A percentile compares a stretch with the other conserved stretches of the same genome.
Evolutionary conservation across 805 yeast species (phyloP).

Genomic region (Grigorovia transvaalensis): DNA sequence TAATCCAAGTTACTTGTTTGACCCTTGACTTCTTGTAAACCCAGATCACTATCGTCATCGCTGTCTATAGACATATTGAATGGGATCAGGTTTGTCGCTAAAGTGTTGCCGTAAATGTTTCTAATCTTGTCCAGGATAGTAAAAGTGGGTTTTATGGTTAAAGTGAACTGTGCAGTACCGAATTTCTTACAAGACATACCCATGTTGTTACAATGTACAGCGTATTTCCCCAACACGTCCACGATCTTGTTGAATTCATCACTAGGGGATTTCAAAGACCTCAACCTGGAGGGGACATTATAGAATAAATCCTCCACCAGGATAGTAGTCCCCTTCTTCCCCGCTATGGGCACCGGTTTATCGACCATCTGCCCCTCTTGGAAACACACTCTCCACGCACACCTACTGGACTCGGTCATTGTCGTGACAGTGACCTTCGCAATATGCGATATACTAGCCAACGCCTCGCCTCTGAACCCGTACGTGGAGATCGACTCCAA

Average conservation of each 20-base stretch:
- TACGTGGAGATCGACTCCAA: constrained; percentile 60
- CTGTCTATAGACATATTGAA: constrained; percentile 28
- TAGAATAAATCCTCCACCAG: constrained; percentile 82
- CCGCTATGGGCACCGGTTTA: constrained; percentile 70
- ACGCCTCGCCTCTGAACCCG: constrained; percentile 95
- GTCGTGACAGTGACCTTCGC: constrained; percentile 74
- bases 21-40: constrained; percentile 37
- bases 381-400: constrained; percentile 68
- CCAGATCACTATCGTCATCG: background rate
- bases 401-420: constrained; percentile 44
- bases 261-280: constrained; percentile 50
- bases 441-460: constrained; percentile 88
- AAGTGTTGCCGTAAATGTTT: constrained; percentile 54
- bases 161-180: constrained; percentile 62
- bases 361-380: constrained; percentile 49
- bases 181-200: constrained; percentile 72
- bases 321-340: constrained; percentile 77
- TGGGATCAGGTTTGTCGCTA: constrained; percentile 55
- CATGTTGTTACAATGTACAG: constrained; percentile 58
- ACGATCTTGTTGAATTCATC: constrained; percentile 73
- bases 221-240: constrained; percentile 76
- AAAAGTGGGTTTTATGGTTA: constrained; percentile 45
- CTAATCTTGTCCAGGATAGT: constrained; percentile 60
- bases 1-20: constrained; percentile 63
- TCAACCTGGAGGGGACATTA: constrained; percentile 70